A percentile compares a stretch with the other conserved stretches of the same genome.
These are phyloP conservation scores for Serendipita vermifera DNA, from an alignment of 768 basidiomycete genomes.

Conservation along the genomic window DNA sequence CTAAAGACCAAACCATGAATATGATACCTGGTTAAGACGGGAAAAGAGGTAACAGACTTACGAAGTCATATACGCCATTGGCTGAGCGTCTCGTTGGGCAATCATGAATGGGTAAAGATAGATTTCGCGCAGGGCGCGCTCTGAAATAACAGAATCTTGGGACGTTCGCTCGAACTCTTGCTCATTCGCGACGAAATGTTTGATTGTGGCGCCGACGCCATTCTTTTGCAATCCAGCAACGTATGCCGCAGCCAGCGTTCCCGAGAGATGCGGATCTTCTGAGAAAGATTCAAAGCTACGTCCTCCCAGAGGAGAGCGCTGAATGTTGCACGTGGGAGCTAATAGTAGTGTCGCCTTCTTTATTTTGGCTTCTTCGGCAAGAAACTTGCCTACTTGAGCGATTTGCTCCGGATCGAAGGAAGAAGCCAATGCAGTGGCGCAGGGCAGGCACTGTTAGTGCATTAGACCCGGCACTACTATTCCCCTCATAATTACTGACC, in stretches of 20 bases:
- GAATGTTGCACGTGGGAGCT: slow-evolving; percentile 67
- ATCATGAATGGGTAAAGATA: slow-evolving; percentile 68
- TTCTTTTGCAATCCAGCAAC: slow-evolving; percentile 63
- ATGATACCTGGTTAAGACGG: not conserved
- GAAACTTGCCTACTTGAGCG: slow-evolving; percentile 39
- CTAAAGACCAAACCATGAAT: slow-evolving; percentile 1
- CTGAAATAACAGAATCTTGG: slow-evolving; percentile 49
- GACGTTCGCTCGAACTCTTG: slow-evolving; percentile 60
- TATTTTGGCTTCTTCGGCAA: slow-evolving; percentile 52
- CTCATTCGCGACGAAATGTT: slow-evolving; percentile 68
- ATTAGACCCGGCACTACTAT: not conserved
- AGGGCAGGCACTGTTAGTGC: slow-evolving; percentile 31
- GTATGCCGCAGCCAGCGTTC: slow-evolving; percentile 55
- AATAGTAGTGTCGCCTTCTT: slow-evolving; percentile 52
- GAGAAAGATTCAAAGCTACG: slow-evolving; percentile 62
- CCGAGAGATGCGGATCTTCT: slow-evolving; percentile 64
- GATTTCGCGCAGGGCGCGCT: slow-evolving; percentile 54
- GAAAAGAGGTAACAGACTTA: slow-evolving; percentile 17
- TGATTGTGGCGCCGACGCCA: slow-evolving; percentile 67
- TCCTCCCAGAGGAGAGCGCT: slow-evolving; percentile 48
- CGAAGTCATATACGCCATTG: slow-evolving; percentile 12
- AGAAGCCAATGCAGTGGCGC: slow-evolving; percentile 51
- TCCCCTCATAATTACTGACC: not conserved
- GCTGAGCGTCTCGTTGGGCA: slow-evolving; percentile 30
- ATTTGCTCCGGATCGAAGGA: slow-evolving; percentile 55